phyloP scores from a whole-genome alignment of 2,329 filamentous ascomycete species.

The Fusarium sp. region DNA sequence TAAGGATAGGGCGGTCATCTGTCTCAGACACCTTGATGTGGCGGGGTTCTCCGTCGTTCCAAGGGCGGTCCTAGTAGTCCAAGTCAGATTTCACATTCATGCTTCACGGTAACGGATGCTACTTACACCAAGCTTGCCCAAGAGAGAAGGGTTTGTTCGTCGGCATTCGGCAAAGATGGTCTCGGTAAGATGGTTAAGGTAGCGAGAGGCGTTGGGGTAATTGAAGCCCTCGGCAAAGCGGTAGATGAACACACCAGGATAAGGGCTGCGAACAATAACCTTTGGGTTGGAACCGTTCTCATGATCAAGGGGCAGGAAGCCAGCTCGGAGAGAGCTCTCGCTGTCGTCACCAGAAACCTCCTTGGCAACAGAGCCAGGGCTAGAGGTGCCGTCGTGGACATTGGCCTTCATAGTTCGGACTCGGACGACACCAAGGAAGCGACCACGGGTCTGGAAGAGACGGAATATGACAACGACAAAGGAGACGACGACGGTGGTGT shows the following conservation, averaged over 20 bases:
- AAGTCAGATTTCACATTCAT: constrained; percentile 25
- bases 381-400: constrained; percentile 69
- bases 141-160: constrained; percentile 59
- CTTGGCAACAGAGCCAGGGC: constrained; percentile 44
- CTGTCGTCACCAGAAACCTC: constrained; percentile 64
- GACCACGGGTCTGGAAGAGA: constrained; percentile 82
- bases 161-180: constrained; percentile 63
- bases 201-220: constrained; percentile 68
- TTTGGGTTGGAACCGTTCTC: constrained; percentile 67
- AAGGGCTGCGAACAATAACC: constrained; percentile 61
- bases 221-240: constrained; percentile 71
- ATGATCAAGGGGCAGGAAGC: constrained; percentile 65
- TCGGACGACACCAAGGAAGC: constrained; percentile 84
- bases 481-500: constrained; percentile 82
- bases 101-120: not conserved
- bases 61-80: constrained; percentile 63
- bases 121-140: constrained; percentile 65
- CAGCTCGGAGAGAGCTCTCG: constrained; percentile 55
- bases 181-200: constrained; percentile 65
- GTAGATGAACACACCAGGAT: constrained; percentile 71
- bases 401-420: constrained; percentile 89
- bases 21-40: constrained; percentile 51
- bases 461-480: constrained; percentile 82
- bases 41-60: constrained; percentile 68
- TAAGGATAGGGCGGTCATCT: constrained; percentile 65